These are phyloP conservation scores for Styphnolobium japonicum DNA, from an alignment of 306 rosid species.

Conservation along the genomic window DNA sequence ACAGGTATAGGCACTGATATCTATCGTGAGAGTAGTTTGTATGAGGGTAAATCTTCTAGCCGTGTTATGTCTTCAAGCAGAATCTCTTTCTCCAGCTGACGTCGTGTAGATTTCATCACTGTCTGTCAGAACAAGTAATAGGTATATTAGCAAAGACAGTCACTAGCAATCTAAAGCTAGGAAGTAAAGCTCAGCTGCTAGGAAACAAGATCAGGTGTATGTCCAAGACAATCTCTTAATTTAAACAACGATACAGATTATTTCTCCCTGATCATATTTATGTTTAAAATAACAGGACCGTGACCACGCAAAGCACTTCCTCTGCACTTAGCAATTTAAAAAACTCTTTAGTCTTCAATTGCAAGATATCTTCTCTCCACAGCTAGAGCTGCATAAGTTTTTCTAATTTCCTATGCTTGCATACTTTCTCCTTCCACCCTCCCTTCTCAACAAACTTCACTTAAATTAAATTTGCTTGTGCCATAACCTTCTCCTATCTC, in stretches of 20 bases:
- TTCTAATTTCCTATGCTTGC: background rate
- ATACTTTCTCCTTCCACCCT: background rate
- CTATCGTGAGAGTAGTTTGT: slow-evolving; percentile 54
- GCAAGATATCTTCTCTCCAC: background rate
- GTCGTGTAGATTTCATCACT: slow-evolving; percentile 74
- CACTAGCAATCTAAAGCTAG: background rate
- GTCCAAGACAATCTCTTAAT: background rate
- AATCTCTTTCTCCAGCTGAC: slow-evolving; percentile 71
- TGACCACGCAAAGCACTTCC: background rate
- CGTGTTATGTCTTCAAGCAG: slow-evolving; percentile 49
- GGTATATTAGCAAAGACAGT: background rate
- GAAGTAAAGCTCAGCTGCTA: no score
- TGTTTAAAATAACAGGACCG: background rate
- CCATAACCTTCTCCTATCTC: background rate
- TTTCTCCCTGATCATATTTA: background rate
- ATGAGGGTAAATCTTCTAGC: slow-evolving; percentile 69
- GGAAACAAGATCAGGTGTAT: background rate
- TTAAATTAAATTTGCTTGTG: background rate
- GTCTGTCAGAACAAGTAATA: slow-evolving; percentile 35
- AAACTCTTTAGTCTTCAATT: background rate
- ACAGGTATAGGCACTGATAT: background rate
- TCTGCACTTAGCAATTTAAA: background rate
- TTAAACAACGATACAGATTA: background rate
- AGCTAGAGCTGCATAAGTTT: background rate
- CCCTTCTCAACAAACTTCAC: background rate